These are phyloP conservation scores for Lentinula boryana DNA, from an alignment of 768 basidiomycete genomes.

Conservation along the genomic window DNA sequence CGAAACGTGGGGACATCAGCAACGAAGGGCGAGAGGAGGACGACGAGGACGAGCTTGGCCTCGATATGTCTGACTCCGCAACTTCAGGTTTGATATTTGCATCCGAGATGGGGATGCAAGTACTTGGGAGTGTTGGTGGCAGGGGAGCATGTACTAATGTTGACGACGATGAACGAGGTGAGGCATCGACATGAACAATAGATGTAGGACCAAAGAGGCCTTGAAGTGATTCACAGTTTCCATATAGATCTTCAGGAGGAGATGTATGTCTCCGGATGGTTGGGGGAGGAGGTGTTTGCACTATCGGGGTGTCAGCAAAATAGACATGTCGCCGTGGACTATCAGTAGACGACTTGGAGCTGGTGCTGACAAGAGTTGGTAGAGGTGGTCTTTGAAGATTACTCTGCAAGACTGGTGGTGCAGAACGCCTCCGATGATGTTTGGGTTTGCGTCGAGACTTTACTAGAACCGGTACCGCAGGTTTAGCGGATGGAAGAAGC, in stretches of 20 bases:
- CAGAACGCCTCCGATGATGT: conserved; percentile 16
- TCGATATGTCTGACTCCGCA: conserved; percentile 4
- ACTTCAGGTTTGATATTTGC: conserved; percentile 8
- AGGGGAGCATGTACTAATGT: conserved; percentile 11
- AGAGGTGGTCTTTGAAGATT: background rate
- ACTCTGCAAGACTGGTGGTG: conserved; percentile 12
- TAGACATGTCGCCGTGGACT: conserved; percentile 13
- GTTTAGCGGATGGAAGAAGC: conserved; percentile 15
- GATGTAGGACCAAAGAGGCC: background rate
- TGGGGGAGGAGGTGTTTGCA: background rate
- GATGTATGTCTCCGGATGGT: conserved; percentile 15
- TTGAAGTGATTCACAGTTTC: background rate
- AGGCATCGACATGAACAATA: conserved; percentile 4
- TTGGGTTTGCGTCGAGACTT: conserved; percentile 12
- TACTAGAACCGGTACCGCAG: conserved; percentile 11
- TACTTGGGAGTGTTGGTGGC: background rate
- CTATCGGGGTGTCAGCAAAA: conserved; percentile 12
- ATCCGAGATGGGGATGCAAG: conserved; percentile 11
- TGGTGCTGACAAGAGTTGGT: background rate
- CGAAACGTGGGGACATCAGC: conserved; percentile 1
- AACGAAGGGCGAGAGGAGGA: conserved; percentile 7
- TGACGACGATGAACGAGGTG: conserved; percentile 16
- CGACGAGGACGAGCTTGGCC: conserved; percentile 1
- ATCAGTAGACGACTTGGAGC: conserved; percentile 1
- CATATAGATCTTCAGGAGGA: conserved; percentile 8